Conservation (phyloP, 306 rosid species). For the Dalbergia cultrata region DNA sequence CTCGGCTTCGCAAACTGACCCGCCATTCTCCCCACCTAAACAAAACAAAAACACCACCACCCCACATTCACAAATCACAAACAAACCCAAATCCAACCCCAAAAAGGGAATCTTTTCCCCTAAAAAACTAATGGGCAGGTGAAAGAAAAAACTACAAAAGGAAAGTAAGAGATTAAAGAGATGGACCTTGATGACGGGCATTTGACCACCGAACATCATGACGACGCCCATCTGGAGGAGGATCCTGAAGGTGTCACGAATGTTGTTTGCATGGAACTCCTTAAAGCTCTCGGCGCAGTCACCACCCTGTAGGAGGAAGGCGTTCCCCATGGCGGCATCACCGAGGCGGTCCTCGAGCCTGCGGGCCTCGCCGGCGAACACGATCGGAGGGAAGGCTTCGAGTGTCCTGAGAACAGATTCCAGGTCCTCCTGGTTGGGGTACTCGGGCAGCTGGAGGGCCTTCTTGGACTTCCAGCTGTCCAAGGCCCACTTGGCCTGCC, state of each 20-base stretch:
- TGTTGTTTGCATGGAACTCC: conserved; percentile 81
- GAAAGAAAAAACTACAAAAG: neutral
- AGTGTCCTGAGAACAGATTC: conserved; percentile 65
- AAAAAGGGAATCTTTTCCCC: neutral
- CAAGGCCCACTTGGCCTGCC: conserved; percentile 60
- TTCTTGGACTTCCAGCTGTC: conserved; percentile 80
- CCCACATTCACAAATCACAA: conserved; percentile 26
- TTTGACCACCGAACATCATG: conserved; percentile 79
- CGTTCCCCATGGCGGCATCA: conserved; percentile 80
- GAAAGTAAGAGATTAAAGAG: neutral
- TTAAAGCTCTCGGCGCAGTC: conserved; percentile 94
- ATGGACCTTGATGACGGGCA: conserved; percentile 78
- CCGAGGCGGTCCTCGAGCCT: conserved; percentile 70
- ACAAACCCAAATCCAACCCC: neutral
- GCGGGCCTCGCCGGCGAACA: conserved; percentile 88
- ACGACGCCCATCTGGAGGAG: conserved; percentile 88
- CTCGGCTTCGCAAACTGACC: conserved; percentile 92
- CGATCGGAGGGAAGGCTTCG: conserved; percentile 80
- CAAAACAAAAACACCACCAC: neutral
- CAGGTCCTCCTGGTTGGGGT: conserved; percentile 65
- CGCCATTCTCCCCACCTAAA: conserved; percentile 88
- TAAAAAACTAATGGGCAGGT: neutral
- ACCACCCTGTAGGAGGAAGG: conserved; percentile 87
- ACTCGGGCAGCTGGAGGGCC: conserved; percentile 84
- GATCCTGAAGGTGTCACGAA: conserved; percentile 82